Conservation (phyloP, 768 basidiomycete genomes). For the Fomitopsis pulvina region DNA sequence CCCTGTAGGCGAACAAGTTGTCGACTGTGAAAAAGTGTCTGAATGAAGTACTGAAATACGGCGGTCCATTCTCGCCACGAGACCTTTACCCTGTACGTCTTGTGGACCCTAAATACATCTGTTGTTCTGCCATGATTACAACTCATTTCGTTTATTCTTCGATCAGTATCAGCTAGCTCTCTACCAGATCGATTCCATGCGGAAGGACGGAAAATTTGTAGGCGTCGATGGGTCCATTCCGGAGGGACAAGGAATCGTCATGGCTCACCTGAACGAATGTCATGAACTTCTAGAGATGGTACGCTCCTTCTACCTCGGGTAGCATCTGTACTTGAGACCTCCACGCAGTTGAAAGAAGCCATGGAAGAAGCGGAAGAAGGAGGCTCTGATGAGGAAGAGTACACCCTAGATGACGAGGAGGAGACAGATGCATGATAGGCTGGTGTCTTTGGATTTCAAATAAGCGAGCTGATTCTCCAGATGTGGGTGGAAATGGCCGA, state of each 20-base stretch:
- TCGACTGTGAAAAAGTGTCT: constrained; percentile 96
- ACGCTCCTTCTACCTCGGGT: constrained; percentile 14
- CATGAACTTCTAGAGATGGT: constrained; percentile 96
- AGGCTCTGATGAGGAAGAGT: constrained; percentile 24
- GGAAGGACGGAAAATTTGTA: constrained; percentile 91
- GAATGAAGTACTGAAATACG: constrained; percentile 93
- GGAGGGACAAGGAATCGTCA: constrained; percentile 94
- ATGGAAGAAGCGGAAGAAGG: constrained; percentile 67
- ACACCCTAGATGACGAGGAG: constrained; percentile 9
- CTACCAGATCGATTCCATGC: constrained; percentile 90
- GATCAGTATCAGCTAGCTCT: constrained; percentile 85
- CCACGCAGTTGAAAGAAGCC: constrained; percentile 66
- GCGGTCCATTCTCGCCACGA: constrained; percentile 85
- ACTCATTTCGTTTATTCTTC: neutral
- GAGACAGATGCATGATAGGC: neutral
- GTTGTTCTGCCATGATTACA: neutral
- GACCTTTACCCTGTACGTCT: constrained; percentile 86
- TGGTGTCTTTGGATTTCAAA: neutral
- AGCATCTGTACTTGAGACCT: neutral
- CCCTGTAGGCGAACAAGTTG: constrained; percentile 86
- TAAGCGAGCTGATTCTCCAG: neutral
- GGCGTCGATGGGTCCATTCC: constrained; percentile 85
- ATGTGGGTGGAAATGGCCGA: neutral
- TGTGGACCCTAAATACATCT: neutral
- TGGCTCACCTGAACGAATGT: constrained; percentile 93